Percentiles rank a stretch among this genome's conserved stretches.
These are phyloP conservation scores for Nannochloropsis granulata DNA, from an alignment of 108 stramenopile genomes.

Conservation along the genomic window DNA sequence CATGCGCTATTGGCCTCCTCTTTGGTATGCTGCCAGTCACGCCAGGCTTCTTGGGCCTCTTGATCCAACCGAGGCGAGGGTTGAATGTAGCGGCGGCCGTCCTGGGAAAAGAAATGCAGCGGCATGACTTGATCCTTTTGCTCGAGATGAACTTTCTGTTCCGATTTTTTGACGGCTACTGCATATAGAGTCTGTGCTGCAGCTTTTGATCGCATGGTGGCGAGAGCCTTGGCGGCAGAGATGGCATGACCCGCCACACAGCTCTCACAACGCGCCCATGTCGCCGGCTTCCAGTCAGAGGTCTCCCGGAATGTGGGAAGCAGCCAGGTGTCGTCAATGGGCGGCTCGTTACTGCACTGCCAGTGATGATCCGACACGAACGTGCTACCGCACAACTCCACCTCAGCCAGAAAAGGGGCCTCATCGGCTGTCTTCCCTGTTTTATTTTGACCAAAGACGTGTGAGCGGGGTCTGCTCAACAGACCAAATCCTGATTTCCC, in stretches of 20 bases:
- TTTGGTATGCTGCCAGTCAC: neutral
- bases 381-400: neutral
- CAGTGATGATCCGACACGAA: neutral
- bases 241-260: neutral
- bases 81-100: neutral
- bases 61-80: neutral
- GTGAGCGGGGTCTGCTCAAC: too few species aligned
- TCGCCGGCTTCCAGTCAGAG: neutral
- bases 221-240: neutral
- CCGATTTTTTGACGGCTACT: neutral
- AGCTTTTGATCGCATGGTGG: neutral
- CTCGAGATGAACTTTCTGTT: neutral
- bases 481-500: too few species aligned
- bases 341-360: neutral
- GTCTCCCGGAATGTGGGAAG: neutral
- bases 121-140: too few species aligned
- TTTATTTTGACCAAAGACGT: too few species aligned
- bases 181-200: neutral
- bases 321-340: neutral
- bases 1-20: neutral
- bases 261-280: neutral
- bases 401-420: neutral
- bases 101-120: neutral
- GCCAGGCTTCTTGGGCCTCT: neutral
- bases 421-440: neutral